Evolutionary conservation across 208 protist species (phyloP).

Genomic region (Trypanosoma theileri): DNA sequence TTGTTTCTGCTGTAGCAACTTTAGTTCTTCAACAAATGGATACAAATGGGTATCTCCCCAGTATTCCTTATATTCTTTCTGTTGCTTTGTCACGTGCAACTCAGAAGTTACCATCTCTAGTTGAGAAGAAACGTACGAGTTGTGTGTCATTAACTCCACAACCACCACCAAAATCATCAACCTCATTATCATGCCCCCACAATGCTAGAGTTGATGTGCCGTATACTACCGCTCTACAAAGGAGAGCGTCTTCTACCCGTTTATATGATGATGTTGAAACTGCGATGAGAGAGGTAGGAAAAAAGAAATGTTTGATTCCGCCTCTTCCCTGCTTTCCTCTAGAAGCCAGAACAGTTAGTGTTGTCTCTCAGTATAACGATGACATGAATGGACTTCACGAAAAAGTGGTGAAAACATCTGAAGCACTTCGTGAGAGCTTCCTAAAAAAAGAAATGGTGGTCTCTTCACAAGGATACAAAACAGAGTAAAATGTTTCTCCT

Average conservation of each 20-base stretch:
- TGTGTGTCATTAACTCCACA: not conserved
- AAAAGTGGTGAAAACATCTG: slow-evolving; percentile 24
- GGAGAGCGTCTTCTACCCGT: slow-evolving; percentile 4
- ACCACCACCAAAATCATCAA: not conserved
- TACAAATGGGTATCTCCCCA: slow-evolving; percentile 12
- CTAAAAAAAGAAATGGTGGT: slow-evolving; percentile 40
- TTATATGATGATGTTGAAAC: slow-evolving; percentile 6
- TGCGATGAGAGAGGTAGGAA: slow-evolving; percentile 13
- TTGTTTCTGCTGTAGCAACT: slow-evolving; percentile 37
- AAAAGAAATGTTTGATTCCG: not conserved
- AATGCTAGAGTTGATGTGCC: slow-evolving; percentile 53
- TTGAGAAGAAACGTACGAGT: not conserved
- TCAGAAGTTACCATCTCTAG: slow-evolving; percentile 3
- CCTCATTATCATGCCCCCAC: slow-evolving; percentile 24
- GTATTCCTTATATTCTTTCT: slow-evolving; percentile 32
- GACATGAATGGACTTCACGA: slow-evolving; percentile 23
- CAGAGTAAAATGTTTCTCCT: slow-evolving; percentile 13
- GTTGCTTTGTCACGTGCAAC: slow-evolving; percentile 17
- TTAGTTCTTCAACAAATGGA: slow-evolving; percentile 27
- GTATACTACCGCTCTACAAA: slow-evolving; percentile 33
- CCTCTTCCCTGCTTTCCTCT: slow-evolving; percentile 28
- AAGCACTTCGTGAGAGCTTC: slow-evolving; percentile 23
- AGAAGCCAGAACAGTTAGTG: slow-evolving; percentile 8
- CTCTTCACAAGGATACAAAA: slow-evolving; percentile 13
- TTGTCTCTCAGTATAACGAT: slow-evolving; percentile 30